Evolutionary conservation across 306 rosid genomes (phyloP), one percentile per base, ranked within the genome.

Genomic region (Rosa lucieae): DNA sequence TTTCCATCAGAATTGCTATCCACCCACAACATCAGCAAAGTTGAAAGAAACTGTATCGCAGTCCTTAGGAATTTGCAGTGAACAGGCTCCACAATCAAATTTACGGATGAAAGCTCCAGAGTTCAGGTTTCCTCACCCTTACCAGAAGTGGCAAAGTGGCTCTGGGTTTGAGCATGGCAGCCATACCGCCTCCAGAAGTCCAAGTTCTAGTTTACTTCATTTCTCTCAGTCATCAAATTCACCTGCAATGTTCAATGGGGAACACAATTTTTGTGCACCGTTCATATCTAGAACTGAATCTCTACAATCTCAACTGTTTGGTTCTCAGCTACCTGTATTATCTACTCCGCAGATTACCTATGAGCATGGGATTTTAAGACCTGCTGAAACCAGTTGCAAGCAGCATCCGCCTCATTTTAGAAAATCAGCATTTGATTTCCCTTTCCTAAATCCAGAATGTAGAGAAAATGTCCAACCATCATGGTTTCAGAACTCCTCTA

Each of bases 371-470:
- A 56, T 78, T 70, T 78, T 82, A 80, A 84, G 83, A 81, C 85
- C 85, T 58, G 82, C 83, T 63, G 95, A 88, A 72, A 81, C 79
- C 73, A 75, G 77, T 77, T 82, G 81, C 86, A 74, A 78, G 87
- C 88, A 73, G 79, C 86, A 76, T 77, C 79, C 68, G 42, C 89
- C 89, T 52, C 87, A 61, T 72, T 81, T 79, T 48, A 49, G 85
- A 44, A 86, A 89, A 75, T 80, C 90, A 59, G 82, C 87, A 75
- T 84, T 86, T 4, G 91, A 82, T 62, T 91, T 91, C 79, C 96
- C 98, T 78, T 91, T 91, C 87, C 78, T 90, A 82, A 86, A 84
- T 80, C 89, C 90, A 12, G 85, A 83, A 76, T 79, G 75, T 74
- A 78, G 86, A 79, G 93, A 84, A 49, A 83, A 82, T 66, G 84